A percentile compares a stretch with the other conserved stretches of the same genome.
phyloP scores from a whole-genome alignment of 1,284 basidiomycete genomes.

The Ustilago sp. region DNA sequence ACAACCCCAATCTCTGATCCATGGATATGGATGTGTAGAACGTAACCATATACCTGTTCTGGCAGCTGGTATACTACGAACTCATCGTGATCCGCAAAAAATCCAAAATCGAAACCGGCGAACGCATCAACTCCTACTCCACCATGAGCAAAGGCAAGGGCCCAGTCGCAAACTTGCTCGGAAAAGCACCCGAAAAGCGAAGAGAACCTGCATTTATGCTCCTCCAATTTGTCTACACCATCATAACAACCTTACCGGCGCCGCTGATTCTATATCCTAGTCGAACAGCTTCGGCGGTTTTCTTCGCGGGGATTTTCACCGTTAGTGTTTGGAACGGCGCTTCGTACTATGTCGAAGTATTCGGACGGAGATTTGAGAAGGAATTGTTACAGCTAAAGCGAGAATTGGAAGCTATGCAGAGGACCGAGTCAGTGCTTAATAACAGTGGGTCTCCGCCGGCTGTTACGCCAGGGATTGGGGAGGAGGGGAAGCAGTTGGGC shows the following conservation, averaged over 20 bases:
- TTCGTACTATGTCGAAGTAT: slow-evolving; percentile 74
- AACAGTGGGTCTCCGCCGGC: not conserved
- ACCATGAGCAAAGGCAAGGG: slow-evolving; percentile 61
- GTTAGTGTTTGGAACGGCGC: slow-evolving; percentile 57
- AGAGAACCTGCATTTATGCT: slow-evolving; percentile 57
- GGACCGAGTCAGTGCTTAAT: slow-evolving; percentile 22
- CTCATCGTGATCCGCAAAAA: slow-evolving; percentile 48
- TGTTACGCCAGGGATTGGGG: not conserved
- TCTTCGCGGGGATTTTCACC: slow-evolving; percentile 73
- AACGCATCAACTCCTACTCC: slow-evolving; percentile 57
- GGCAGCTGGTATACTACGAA: slow-evolving; percentile 79
- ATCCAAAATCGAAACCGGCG: slow-evolving; percentile 54
- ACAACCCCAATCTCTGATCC: not conserved
- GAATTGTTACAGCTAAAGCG: slow-evolving; percentile 41
- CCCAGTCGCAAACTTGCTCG: slow-evolving; percentile 56
- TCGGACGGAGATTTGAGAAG: slow-evolving; percentile 57
- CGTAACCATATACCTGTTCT: slow-evolving; percentile 80
- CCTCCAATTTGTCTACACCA: slow-evolving; percentile 77
- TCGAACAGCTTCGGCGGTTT: slow-evolving; percentile 79
- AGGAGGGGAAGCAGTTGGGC: slow-evolving; percentile 1
- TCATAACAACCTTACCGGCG: slow-evolving; percentile 87
- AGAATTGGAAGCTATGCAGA: slow-evolving; percentile 42
- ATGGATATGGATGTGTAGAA: slow-evolving; percentile 72
- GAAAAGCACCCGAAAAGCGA: slow-evolving; percentile 44
- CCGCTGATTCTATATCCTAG: slow-evolving; percentile 84